A percentile compares a stretch with the other conserved stretches of the same genome.
Conservation (phyloP, 2,329 filamentous ascomycete species). For the Stagonosporopsis chrysanthemi region DNA sequence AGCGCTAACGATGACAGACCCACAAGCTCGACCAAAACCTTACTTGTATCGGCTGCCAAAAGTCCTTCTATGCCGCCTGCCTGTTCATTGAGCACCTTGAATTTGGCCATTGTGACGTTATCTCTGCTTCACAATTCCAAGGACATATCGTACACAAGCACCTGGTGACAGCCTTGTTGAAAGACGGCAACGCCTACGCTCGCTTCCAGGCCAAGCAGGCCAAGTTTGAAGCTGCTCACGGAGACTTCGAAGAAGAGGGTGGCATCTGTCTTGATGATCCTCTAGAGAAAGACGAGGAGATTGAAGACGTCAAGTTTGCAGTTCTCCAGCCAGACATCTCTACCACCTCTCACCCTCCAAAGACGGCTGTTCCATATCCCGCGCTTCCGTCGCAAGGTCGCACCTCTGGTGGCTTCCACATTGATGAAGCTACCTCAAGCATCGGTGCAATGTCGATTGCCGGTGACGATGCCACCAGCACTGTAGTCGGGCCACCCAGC, state of each 20-base stretch:
- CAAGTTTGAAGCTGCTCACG: slow-evolving; percentile 36
- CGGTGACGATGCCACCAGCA: slow-evolving; percentile 18
- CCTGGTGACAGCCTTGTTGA: slow-evolving; percentile 50
- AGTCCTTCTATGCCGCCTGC: slow-evolving; percentile 57
- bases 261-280: slow-evolving; percentile 31
- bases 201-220: slow-evolving; percentile 43
- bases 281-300: slow-evolving; percentile 28
- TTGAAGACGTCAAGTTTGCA: slow-evolving; percentile 27
- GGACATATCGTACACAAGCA: slow-evolving; percentile 60
- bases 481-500: slow-evolving; percentile 15
- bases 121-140: slow-evolving; percentile 54
- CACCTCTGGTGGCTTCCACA: not conserved
- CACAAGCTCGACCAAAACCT: slow-evolving; percentile 61
- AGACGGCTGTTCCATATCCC: slow-evolving; percentile 26
- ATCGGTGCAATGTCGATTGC: slow-evolving; percentile 29
- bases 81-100: slow-evolving; percentile 64
- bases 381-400: slow-evolving; percentile 26
- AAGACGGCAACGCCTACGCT: slow-evolving; percentile 21
- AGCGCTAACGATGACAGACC: slow-evolving; percentile 42
- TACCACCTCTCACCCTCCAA: not conserved
- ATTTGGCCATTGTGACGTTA: slow-evolving; percentile 56
- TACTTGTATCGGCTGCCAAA: slow-evolving; percentile 61
- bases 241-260: slow-evolving; percentile 41
- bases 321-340: slow-evolving; percentile 36
- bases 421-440: slow-evolving; percentile 16